Percentiles rank a stretch among this genome's conserved stretches.
phyloP scores from a whole-genome alignment of 148 eudicot genomes.

The Camellia lanceoleosa region DNA sequence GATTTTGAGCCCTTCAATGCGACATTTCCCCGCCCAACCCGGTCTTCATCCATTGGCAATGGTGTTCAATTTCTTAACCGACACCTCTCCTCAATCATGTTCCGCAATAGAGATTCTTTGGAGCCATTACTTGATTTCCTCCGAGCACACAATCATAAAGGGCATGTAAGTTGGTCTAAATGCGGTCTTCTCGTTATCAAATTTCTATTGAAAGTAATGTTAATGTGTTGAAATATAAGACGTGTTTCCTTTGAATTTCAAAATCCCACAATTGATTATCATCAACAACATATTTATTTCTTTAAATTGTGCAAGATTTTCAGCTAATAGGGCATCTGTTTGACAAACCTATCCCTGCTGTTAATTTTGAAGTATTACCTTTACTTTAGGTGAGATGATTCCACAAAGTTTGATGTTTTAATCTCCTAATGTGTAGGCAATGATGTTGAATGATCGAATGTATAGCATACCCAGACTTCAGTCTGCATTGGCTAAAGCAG shows the following conservation, averaged over 20 bases:
- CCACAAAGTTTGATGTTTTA: background rate
- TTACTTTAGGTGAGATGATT: background rate
- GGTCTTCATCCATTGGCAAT: constrained; percentile 91
- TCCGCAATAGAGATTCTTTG: constrained; percentile 79
- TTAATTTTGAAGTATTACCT: background rate
- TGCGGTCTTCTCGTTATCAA: background rate
- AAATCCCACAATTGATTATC: background rate
- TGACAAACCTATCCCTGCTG: background rate
- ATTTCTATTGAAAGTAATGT: background rate
- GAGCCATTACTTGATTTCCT: constrained; percentile 96
- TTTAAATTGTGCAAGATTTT: background rate
- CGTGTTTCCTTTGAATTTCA: background rate
- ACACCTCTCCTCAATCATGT: constrained; percentile 92
- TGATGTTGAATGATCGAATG: constrained; percentile 94
- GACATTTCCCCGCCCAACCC: constrained; percentile 76
- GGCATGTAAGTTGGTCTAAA: constrained; percentile 51
- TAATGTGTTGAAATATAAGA: background rate
- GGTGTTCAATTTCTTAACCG: constrained; percentile 98
- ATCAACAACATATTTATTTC: background rate
- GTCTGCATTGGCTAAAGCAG: constrained; percentile 69
- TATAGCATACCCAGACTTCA: constrained; percentile 67
- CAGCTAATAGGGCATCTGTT: background rate
- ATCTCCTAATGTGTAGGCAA: constrained; percentile 34
- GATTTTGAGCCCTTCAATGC: constrained; percentile 96
- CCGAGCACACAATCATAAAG: constrained; percentile 76